phyloP scores from a whole-genome alignment of 2,329 filamentous ascomycete genomes.

The Alternaria arbusti region DNA sequence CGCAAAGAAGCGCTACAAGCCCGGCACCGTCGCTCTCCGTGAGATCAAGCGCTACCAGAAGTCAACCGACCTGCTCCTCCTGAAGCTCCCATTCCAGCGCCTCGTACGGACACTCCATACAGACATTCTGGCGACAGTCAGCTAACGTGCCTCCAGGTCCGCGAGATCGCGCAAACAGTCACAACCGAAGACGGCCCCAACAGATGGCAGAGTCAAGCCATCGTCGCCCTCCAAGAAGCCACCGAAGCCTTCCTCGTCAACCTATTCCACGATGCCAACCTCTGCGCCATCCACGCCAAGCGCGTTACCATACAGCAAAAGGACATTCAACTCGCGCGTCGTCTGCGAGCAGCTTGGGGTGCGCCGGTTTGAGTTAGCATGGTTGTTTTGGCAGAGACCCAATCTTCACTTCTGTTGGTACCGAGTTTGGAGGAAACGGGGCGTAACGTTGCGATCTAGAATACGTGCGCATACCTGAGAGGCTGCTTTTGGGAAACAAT shows the following conservation, averaged over 20 bases:
- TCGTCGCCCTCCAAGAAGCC: constrained; percentile 96
- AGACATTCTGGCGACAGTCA: neutral
- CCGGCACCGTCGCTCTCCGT: constrained; percentile 90
- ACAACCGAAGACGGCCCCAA: constrained; percentile 74
- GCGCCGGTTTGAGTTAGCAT: constrained; percentile 35
- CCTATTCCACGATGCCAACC: constrained; percentile 97
- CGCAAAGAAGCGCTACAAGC: constrained; percentile 53
- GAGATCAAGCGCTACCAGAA: constrained; percentile 99
- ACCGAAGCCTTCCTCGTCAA: constrained; percentile 99
- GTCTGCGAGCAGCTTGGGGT: constrained; percentile 79
- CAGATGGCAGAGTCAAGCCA: constrained; percentile 93
- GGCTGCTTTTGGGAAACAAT: neutral
- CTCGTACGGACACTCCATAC: constrained; percentile 67
- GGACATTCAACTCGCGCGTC: constrained; percentile 95
- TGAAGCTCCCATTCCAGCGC: constrained; percentile 97
- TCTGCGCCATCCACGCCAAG: constrained; percentile 99
- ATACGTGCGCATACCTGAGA: neutral
- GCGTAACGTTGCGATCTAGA: neutral
- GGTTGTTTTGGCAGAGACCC: constrained; percentile 14
- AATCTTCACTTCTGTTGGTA: constrained; percentile 3
- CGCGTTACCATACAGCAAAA: constrained; percentile 98
- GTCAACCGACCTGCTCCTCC: constrained; percentile 92
- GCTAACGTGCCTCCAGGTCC: constrained; percentile 67
- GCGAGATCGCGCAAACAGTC: constrained; percentile 69
- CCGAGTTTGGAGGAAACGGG: neutral